Evolutionary conservation across 129 eudicot genomes (phyloP), one percentile per base, ranked within the genome.

Genomic region (Centrapalus pauciflorus): DNA sequence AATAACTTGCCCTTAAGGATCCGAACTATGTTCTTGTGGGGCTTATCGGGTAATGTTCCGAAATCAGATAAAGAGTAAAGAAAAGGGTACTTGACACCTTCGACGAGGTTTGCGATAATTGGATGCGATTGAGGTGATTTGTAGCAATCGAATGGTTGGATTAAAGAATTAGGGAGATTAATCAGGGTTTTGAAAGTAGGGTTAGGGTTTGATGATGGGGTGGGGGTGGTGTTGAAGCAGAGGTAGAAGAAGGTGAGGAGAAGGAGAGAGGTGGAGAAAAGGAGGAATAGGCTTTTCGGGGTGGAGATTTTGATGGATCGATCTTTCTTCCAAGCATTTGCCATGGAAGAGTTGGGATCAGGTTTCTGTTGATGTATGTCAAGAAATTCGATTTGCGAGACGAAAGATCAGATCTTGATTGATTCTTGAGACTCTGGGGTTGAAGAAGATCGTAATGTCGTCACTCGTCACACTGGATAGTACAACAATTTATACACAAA

Each of bases 11-110:
- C 90, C 49, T 86, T 94, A 0, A 94, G 82, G 16, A 78, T 65
- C 73, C 95, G 51, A 17, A 86, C 95, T n/a, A 94, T 89, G 67
- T 94, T 94, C 75, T 94, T 86, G 69, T 89, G 97, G 71, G 99
- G 97, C 75, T 94, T 94, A 21, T 94, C 99, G 24, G 96, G 95
- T 14, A 94, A 62, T 5, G 74, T 21, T 1, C 99, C 99, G 59
- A 83, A 75, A 59, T 94, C 97, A 1, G 99, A 86, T 27, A 94
- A 80, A n/a, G 99, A 80, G 64, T 50, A 89, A 9, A 94, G 60
- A 37, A 86, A 89, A 0, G 97, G 96, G 93, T 75, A 73, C 30
- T 86, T 80, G 24, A 94, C 69, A 0, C 90, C 93, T 76, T 89
- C 97, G 30, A 94, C 97, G 4, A 66, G 49, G 80, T 83, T 84